Evolutionary conservation across 75 land plant genomes (phyloP), one percentile per base, ranked within the genome.

Genomic region (Gnetum montanum): DNA sequence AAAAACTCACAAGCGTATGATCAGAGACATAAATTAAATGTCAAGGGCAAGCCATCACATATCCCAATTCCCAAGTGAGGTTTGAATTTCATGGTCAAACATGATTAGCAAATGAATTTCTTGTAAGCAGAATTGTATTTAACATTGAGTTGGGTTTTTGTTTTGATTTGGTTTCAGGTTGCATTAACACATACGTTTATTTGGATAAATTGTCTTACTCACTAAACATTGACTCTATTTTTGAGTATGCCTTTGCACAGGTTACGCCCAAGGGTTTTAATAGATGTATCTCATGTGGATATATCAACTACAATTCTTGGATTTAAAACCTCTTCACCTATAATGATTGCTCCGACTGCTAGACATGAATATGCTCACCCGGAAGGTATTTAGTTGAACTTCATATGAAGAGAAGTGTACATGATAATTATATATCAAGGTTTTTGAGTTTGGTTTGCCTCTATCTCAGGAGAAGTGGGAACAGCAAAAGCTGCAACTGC

Each of bases 401-500:
- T 15, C 4, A 31, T 31, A 20, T n/a, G 1, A 11, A 28, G n/a
- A 29, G 31, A 22, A 7, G 12, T 41, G 33, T 19, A 46, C 0
- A 49, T 33, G 36, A 30, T n/a, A 57, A 12, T 11, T 11, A 13
- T 28, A 43, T 4, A 13, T 20, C 44, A 27, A 45, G 24, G 4
- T 59, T 25, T 22, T 33, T 60, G 25, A 6, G 41, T 34, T 19
- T 49, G 8, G 43, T 41, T 25, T 35, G 38, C 24, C 24, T 61
- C 12, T 31, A 1, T 56, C 27, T 13, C 75, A 93, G 98, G 98
- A n/a, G 98, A 93, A 68, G 31, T 79, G 19, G 96, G 96, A 27
- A 93, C 98, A 56, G 90, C 96, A 18, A 81, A 78, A 67, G 98
- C 95, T 43, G 81, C 93, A 37, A 75, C 84, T 30, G 72, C 86